These are phyloP conservation scores for Cicer yamashitae DNA, from an alignment of 306 rosid genomes.

Conservation along the genomic window DNA sequence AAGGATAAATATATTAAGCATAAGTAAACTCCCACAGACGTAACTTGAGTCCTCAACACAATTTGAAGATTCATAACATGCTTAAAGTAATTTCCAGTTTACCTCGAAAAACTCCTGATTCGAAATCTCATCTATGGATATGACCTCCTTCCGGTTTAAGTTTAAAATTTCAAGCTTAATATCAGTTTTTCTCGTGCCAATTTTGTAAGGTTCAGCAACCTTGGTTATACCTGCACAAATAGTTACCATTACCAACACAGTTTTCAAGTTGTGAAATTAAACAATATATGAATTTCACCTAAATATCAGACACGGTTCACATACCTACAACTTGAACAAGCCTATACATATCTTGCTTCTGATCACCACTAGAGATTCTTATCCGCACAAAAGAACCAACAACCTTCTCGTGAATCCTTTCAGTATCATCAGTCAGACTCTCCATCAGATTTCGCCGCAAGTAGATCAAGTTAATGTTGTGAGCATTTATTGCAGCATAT, in stretches of 20 bases:
- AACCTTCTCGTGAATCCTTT: conserved; percentile 71
- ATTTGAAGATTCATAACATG: conserved; percentile 21
- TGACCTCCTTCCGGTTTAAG: conserved; percentile 78
- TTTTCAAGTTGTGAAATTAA: conserved; percentile 35
- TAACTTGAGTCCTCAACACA: conserved; percentile 31
- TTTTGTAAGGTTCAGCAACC: conserved; percentile 69
- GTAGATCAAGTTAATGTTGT: conserved; percentile 83
- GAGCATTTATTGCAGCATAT: conserved; percentile 80
- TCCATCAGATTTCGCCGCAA: conserved; percentile 74
- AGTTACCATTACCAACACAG: conserved; percentile 40
- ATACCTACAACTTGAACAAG: conserved; percentile 96
- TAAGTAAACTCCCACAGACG: conserved; percentile 2
- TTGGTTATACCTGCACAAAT: conserved; percentile 78
- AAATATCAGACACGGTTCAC: conserved; percentile 30
- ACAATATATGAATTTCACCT: conserved; percentile 23
- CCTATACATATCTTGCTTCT: conserved; percentile 85
- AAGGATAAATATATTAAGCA: conserved; percentile 45
- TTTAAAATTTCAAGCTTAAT: conserved; percentile 82
- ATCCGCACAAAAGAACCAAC: conserved; percentile 92
- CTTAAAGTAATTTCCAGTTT: conserved; percentile 37
- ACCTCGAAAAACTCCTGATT: conserved; percentile 92
- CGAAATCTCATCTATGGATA: conserved; percentile 78
- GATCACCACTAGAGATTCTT: conserved; percentile 68
- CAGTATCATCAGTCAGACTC: conserved; percentile 63
- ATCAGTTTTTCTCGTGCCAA: conserved; percentile 70